These are phyloP conservation scores for Solanum aculeatissimum DNA, from an alignment of 305 asterid genomes.

Conservation along the genomic window DNA sequence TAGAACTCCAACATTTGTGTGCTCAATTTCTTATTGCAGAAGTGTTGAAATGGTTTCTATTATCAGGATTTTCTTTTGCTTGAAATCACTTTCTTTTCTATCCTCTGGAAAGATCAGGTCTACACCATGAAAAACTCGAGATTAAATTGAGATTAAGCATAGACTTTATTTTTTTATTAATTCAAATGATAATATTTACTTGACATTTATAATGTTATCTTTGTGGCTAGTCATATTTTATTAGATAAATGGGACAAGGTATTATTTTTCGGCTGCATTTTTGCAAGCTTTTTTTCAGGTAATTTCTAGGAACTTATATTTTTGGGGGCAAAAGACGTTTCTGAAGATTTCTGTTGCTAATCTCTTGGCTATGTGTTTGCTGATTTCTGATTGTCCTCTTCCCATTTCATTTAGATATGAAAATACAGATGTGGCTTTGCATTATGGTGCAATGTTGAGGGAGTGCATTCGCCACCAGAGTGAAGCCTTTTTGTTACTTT, in stretches of 20 bases:
- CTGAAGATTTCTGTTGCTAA: neutral
- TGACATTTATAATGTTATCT: neutral
- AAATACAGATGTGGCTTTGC: too few relatives aligned
- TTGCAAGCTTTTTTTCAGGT: neutral
- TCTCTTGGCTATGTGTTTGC: neutral
- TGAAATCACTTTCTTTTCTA: neutral
- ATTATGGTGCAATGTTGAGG: too few relatives aligned
- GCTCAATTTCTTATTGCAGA: neutral
- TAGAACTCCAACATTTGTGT: neutral
- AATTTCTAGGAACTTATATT: neutral
- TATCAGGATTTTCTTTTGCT: neutral
- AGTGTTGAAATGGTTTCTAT: neutral
- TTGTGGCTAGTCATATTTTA: neutral
- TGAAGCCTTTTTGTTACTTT: neutral
- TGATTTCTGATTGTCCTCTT: neutral
- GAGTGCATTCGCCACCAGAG: too few relatives aligned
- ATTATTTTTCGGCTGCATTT: neutral
- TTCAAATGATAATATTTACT: neutral
- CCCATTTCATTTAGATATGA: slow-evolving; percentile 23
- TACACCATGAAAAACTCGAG: neutral
- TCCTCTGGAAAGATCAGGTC: neutral
- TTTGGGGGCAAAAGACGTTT: neutral
- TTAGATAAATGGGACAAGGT: neutral
- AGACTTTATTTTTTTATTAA: neutral
- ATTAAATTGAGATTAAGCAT: too few relatives aligned